Evolutionary conservation across 2,329 filamentous ascomycete genomes (phyloP), one percentile per base, ranked within the genome.

Genomic region (Aspergillus sp.): DNA sequence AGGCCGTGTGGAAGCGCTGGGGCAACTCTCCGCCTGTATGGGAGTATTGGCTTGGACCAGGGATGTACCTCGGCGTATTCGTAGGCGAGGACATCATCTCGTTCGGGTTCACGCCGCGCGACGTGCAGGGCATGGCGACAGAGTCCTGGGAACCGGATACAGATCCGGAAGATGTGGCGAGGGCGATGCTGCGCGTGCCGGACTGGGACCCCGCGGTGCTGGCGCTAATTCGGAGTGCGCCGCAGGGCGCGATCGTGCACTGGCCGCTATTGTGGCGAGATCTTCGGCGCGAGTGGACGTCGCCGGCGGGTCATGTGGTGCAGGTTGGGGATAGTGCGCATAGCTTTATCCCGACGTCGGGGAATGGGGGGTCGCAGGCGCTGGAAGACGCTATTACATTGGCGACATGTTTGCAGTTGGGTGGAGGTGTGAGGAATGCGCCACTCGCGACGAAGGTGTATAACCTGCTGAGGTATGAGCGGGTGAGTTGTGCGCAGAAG

Each of bases 401-500:
- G 11, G 59, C 56, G 27, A 72, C 77, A 1, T 80, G 78, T 60
- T 66, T 82, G 15, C 75, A 80, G 56, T 69, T 81, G 3, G 56
- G 41, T 23, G 76, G 71, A 3, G 75, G 71, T 54, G 75, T 71
- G 55, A 64, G 73, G 8, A 73, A 73, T 55, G 70, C 75, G 4
- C 67, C 73, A 1, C 45, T 57, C 11, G 60, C 47, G 2, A 41
- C 52, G 9, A 57, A 52, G 12, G 48, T 69, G 6, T 59, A 66
- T 39, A 66, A 66, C 23, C 43, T 56, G 3, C 40, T 66, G 2
- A 52, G 77, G 31, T 82, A 79, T 68, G 75, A 77, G 58, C 76
- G 79, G 51, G 79, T 77, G 49, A 73, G 75, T 6, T 82, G 79
- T 68, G 77, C 77, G 2, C 80, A 81, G 56, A 80, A 81, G 56